Conservation (phyloP, 768 basidiomycete species). For the Suillus sp. region DNA sequence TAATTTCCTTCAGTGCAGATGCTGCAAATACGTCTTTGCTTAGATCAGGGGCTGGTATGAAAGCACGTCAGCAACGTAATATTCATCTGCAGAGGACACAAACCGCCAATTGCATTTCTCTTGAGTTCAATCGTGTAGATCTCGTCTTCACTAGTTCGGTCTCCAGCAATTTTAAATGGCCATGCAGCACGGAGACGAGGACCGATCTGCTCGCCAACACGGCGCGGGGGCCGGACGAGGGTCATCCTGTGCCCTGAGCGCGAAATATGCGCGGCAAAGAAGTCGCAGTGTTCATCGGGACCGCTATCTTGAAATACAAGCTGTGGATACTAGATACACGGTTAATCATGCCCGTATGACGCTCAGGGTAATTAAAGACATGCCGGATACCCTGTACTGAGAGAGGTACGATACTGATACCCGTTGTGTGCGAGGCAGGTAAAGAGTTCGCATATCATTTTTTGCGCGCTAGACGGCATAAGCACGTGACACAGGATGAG, state of each 20-base stretch:
- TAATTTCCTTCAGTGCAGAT: conserved; percentile 62
- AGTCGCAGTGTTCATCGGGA: conserved; percentile 50
- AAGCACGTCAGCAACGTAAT: conserved; percentile 10
- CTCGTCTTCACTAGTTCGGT: conserved; percentile 50
- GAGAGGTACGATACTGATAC: conserved; percentile 66
- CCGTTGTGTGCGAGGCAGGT: conserved; percentile 61
- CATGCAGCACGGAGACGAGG: conserved; percentile 42
- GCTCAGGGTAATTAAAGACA: conserved; percentile 19
- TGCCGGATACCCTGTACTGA: conserved; percentile 59
- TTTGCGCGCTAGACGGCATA: conserved; percentile 48
- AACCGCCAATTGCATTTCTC: conserved; percentile 39
- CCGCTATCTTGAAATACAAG: conserved; percentile 64
- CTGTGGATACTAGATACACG: conserved; percentile 51
- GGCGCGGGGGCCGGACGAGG: conserved; percentile 43
- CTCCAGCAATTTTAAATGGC: conserved; percentile 43
- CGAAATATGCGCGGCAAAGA: conserved; percentile 70
- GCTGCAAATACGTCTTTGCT: conserved; percentile 60
- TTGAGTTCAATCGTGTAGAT: conserved; percentile 60
- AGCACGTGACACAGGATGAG: not conserved
- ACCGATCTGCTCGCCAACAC: conserved; percentile 40
- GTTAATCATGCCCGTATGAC: conserved; percentile 15
- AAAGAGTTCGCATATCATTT: conserved; percentile 63
- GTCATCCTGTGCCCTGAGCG: conserved; percentile 57
- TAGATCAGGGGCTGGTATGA: conserved; percentile 40
- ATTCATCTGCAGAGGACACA: not conserved